Evolutionary conservation across 139 green algal species (phyloP).

Genomic region (Limnomonas spitsbergensis): DNA sequence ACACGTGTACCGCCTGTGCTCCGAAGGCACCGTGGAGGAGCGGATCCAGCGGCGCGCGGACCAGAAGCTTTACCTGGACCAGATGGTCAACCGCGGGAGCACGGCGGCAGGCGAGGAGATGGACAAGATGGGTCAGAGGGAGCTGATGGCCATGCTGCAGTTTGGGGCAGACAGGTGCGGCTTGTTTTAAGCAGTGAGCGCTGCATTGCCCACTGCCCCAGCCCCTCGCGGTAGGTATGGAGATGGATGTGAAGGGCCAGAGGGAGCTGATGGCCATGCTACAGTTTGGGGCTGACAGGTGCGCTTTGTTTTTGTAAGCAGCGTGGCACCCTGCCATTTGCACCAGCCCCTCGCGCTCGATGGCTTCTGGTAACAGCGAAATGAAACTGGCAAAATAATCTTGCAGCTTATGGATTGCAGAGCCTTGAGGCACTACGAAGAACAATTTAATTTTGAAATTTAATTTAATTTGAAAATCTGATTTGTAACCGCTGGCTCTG

Average conservation of each 20-base stretch:
- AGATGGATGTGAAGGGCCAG: slow-evolving; percentile 45
- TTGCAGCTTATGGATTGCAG: background rate
- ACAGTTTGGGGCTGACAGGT: slow-evolving; percentile 19
- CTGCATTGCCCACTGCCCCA: background rate
- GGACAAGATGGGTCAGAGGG: slow-evolving; percentile 41
- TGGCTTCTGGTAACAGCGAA: background rate
- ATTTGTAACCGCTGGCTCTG: background rate
- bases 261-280: slow-evolving; percentile 67
- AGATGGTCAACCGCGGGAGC: slow-evolving; percentile 66
- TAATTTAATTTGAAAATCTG: background rate
- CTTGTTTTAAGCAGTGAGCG: background rate
- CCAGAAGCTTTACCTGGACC: slow-evolving; percentile 72
- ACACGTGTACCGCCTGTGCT: slow-evolving; percentile 62
- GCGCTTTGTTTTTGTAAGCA: background rate
- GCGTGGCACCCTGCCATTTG: too few species aligned
- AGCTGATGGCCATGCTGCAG: slow-evolving; percentile 69
- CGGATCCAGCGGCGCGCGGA: slow-evolving; percentile 65
- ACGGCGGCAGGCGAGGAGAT: slow-evolving; percentile 41
- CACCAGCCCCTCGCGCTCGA: background rate
- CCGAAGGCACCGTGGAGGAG: slow-evolving; percentile 64
- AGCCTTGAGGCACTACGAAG: too few species aligned
- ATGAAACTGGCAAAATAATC: background rate
- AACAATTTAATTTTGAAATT: too few species aligned
- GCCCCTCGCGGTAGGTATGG: slow-evolving; percentile 21
- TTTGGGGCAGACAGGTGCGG: slow-evolving; percentile 15